Evolutionary conservation across 352 stramenopile genomes (phyloP).

Genomic region (Phytophthora colocasiae): DNA sequence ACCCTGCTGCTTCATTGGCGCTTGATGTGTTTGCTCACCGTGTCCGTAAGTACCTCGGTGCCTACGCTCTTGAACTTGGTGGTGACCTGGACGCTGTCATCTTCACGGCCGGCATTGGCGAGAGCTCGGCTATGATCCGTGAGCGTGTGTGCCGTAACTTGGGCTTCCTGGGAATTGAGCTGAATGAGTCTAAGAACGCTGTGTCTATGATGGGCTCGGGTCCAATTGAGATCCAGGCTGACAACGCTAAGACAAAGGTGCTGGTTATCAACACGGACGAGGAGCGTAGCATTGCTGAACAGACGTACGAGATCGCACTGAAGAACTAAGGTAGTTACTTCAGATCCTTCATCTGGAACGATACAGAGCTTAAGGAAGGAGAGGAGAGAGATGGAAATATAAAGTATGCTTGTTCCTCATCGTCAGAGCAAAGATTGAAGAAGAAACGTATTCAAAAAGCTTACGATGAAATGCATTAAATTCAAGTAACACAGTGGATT

Average conservation of each 20-base stretch:
- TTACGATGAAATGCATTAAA: no score
- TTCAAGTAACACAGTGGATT: no score
- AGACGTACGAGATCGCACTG: slow-evolving; percentile 76
- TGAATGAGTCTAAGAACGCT: slow-evolving; percentile 81
- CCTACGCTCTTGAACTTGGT: slow-evolving; percentile 78
- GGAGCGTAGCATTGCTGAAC: slow-evolving; percentile 90
- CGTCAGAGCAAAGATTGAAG: no score
- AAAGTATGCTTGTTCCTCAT: slow-evolving; percentile 36
- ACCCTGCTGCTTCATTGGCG: slow-evolving; percentile 71
- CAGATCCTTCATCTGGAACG: slow-evolving; percentile 11
- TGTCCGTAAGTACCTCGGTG: slow-evolving; percentile 89
- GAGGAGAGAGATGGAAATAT: slow-evolving; percentile 27
- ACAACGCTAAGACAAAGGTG: slow-evolving; percentile 64
- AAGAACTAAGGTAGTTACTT: slow-evolving; percentile 31
- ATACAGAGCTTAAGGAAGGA: slow-evolving; percentile 14
- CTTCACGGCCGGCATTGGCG: slow-evolving; percentile 91
- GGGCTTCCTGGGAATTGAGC: slow-evolving; percentile 68
- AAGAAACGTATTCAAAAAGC: no score
- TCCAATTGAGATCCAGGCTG: slow-evolving; percentile 67
- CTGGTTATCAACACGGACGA: slow-evolving; percentile 92
- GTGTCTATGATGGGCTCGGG: slow-evolving; percentile 64
- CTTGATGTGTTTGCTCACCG: slow-evolving; percentile 88
- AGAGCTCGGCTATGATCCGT: slow-evolving; percentile 85
- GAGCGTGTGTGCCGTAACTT: slow-evolving; percentile 73
- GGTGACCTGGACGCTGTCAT: slow-evolving; percentile 84